Percentiles rank a stretch among this genome's conserved stretches.
Conservation (phyloP, 2,329 filamentous ascomycete genomes). For the Colletotrichum sp. region DNA sequence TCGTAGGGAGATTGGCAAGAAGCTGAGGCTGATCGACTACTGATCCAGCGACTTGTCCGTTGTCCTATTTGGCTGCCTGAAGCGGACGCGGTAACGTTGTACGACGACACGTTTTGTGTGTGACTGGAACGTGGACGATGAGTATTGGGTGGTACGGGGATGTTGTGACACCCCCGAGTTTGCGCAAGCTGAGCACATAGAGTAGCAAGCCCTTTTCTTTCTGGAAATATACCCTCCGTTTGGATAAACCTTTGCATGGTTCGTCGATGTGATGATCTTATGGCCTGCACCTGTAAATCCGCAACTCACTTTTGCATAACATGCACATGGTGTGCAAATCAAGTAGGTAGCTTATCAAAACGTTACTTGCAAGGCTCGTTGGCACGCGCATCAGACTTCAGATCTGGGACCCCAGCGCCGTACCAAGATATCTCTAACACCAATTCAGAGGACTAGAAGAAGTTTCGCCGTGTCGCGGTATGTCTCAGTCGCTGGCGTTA, state of each 20-base stretch:
- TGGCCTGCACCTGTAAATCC: neutral
- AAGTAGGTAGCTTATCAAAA: neutral
- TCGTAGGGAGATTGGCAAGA: constrained; percentile 76
- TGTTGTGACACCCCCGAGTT: neutral
- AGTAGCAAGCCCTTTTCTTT: neutral
- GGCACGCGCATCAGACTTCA: too few species aligned
- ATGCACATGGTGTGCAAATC: neutral
- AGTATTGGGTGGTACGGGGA: neutral
- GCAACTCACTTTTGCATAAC: neutral
- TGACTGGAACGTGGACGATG: neutral
- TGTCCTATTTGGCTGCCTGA: too few species aligned
- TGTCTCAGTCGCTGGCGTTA: neutral
- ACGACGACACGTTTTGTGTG: neutral
- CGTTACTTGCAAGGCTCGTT: too few species aligned
- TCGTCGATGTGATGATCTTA: neutral
- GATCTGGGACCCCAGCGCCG: neutral
- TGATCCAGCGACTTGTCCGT: constrained; percentile 32
- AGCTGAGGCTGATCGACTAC: constrained; percentile 73
- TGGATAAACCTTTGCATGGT: neutral
- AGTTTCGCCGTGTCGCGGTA: neutral
- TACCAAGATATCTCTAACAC: neutral
- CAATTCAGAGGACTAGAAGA: neutral
- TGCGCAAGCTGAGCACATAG: neutral
- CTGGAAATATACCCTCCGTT: constrained; percentile 4
- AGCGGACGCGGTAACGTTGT: neutral